These are phyloP conservation scores for Boletus rufocinnamomeus DNA, from an alignment of 768 basidiomycete species.

Conservation along the genomic window DNA sequence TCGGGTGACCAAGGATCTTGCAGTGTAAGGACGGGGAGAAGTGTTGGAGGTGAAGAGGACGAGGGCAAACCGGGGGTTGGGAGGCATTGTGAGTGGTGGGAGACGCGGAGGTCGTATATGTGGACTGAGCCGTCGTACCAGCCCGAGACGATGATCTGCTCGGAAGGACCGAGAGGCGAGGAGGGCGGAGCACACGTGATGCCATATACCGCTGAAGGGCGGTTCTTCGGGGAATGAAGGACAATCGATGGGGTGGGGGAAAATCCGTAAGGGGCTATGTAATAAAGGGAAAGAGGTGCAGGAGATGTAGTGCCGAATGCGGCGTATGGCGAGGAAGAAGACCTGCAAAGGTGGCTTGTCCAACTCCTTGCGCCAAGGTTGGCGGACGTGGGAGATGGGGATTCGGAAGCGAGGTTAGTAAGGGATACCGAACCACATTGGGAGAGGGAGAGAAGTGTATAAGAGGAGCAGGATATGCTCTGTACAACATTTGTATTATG, in stretches of 20 bases:
- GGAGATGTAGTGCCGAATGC: conserved; percentile 65
- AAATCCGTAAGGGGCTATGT: conserved; percentile 50
- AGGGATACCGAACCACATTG: conserved; percentile 52
- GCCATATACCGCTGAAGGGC: conserved; percentile 68
- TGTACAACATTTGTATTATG: conserved; percentile 55
- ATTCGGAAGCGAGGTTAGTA: conserved; percentile 28
- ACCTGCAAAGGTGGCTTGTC: conserved; percentile 57
- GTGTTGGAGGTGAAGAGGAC: conserved; percentile 33
- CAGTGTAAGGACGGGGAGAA: conserved; percentile 61
- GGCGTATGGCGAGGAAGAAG: conserved; percentile 57
- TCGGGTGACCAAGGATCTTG: conserved; percentile 70
- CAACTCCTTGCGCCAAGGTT: conserved; percentile 59
- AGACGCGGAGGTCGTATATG: conserved; percentile 72
- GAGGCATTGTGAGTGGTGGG: conserved; percentile 20
- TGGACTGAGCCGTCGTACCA: conserved; percentile 81
- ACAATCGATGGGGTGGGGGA: conserved; percentile 48
- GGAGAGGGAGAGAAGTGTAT: conserved; percentile 57
- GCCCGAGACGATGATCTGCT: conserved; percentile 72
- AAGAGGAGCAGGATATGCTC: conserved; percentile 50
- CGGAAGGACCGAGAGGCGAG: conserved; percentile 69
- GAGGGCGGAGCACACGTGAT: conserved; percentile 60
- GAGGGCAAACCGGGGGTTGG: not conserved
- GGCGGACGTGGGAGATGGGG: conserved; percentile 33
- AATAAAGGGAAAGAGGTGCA: conserved; percentile 58
- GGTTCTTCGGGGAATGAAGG: conserved; percentile 42